Evolutionary conservation across 805 yeast species (phyloP).

Genomic region (Cyberlindnera maritima): DNA sequence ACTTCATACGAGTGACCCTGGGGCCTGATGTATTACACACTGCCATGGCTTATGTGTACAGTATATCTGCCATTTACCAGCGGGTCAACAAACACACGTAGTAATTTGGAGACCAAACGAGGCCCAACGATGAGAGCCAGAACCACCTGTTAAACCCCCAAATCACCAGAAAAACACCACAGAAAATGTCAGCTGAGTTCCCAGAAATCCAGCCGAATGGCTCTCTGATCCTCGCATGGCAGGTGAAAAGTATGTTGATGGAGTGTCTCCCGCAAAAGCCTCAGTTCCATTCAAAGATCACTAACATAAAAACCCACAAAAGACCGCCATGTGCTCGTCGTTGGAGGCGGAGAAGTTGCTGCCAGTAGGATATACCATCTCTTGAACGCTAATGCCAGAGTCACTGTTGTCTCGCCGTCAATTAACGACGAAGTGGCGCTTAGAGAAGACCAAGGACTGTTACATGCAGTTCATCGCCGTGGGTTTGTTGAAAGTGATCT

Average conservation of each 20-base stretch:
- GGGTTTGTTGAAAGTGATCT: constrained; percentile 48
- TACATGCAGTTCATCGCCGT: constrained; percentile 41
- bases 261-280: not conserved
- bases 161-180: too few species aligned
- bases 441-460: constrained; percentile 37
- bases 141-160: too few species aligned
- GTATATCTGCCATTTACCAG: too few species aligned
- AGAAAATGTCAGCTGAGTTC: constrained; percentile 1
- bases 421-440: constrained; percentile 35
- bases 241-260: constrained; percentile 47
- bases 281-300: constrained; percentile 8
- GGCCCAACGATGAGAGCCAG: too few species aligned
- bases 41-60: too few species aligned
- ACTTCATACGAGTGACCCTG: too few species aligned
- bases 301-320: constrained; percentile 8
- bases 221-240: constrained; percentile 72
- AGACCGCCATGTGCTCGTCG: constrained; percentile 61
- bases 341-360: constrained; percentile 82
- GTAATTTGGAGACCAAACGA: too few species aligned
- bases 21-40: too few species aligned
- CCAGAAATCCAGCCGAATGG: constrained; percentile 38
- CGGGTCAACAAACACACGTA: not conserved
- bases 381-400: constrained; percentile 63
- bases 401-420: constrained; percentile 58
- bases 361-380: constrained; percentile 65